Conservation (phyloP, 2,329 filamentous ascomycete species). For the Epicoccum sorghinum region DNA sequence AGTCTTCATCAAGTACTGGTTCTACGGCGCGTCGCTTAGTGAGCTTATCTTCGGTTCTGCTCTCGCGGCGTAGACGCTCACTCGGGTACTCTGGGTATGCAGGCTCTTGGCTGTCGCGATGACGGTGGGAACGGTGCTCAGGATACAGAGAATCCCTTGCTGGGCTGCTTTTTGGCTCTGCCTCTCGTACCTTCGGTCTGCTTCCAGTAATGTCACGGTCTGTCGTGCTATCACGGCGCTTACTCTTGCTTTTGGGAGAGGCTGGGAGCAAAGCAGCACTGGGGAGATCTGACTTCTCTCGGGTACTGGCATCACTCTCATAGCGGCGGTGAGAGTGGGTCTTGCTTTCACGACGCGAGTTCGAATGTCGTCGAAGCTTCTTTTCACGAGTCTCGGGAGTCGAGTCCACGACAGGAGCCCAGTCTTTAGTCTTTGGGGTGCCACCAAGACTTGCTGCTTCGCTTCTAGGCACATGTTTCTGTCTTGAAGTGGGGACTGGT, state of each 20-base stretch:
- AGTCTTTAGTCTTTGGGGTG: slow-evolving; percentile 29
- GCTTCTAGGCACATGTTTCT: not conserved
- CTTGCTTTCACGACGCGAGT: slow-evolving; percentile 31
- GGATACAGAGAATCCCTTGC: slow-evolving; percentile 36
- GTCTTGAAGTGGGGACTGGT: not conserved
- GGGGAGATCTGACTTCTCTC: slow-evolving; percentile 32
- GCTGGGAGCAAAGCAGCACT: slow-evolving; percentile 24
- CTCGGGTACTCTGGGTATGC: slow-evolving; percentile 37
- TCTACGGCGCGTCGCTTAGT: slow-evolving; percentile 35
- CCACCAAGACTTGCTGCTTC: slow-evolving; percentile 6
- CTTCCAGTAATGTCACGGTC: slow-evolving; percentile 33
- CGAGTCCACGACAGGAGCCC: slow-evolving; percentile 33
- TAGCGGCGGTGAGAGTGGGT: slow-evolving; percentile 36
- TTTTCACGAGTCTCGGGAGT: slow-evolving; percentile 31
- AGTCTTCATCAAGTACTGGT: slow-evolving; percentile 34
- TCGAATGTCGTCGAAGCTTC: slow-evolving; percentile 37
- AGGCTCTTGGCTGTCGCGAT: slow-evolving; percentile 36
- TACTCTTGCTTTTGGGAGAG: slow-evolving; percentile 31
- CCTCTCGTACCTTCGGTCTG: slow-evolving; percentile 30
- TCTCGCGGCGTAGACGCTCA: slow-evolving; percentile 33
- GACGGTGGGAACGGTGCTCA: slow-evolving; percentile 35
- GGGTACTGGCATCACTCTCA: slow-evolving; percentile 39
- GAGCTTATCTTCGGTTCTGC: slow-evolving; percentile 34
- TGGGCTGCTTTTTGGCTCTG: slow-evolving; percentile 17
- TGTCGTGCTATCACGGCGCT: slow-evolving; percentile 42